Evolutionary conservation across 768 basidiomycete species (phyloP), one percentile per base, ranked within the genome.

Genomic region (Leccinum uliginosum): DNA sequence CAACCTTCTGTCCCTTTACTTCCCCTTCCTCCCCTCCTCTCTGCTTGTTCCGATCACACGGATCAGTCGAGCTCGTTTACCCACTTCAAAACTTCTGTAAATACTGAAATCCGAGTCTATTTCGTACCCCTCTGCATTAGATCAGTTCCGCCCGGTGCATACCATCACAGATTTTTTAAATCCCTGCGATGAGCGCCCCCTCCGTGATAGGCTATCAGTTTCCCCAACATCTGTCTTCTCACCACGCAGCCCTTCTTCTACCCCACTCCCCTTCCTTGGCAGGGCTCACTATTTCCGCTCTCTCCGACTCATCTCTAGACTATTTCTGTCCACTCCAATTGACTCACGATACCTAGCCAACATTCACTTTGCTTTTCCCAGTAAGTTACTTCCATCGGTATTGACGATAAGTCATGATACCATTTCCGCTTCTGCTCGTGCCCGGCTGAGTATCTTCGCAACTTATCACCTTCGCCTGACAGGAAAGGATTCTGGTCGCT

Each of bases 81-180:
- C 19, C 26, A n/a, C 43, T 26, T 27, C 26, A 30, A n/a, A n/a
- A 12, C 30, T 34, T n/a, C 3, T 46, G 45, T 46, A 46, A 24
- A 24, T 46, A 21, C 26, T 12, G 38, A 50, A 19, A 29, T 11
- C 12, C 6, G 26, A 30, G 19, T 45, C 44, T 23, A 26, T 26
- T 17, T 30, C 9, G 19, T 23, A 40, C 47, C 40, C 45, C 34
- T 26, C 29, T 35, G n/a, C 35, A 35, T 30, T 17, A 46, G 29
- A 7, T 6, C 54, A 57, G 66, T 49, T 68, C 62, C 65, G 61
- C 24, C 65, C 63, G 57, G 51, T 38, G 45, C 51, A 40, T 51
- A 53, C 3, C 48, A 32, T 45, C 57, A 53, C 26, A 15, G n/a
- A 48, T 54, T 52, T 43, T 35, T 48, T 29, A 17, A 24, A 43